These are phyloP conservation scores for Botrytis fabae DNA, from an alignment of 2,329 filamentous ascomycete species.

Conservation along the genomic window DNA sequence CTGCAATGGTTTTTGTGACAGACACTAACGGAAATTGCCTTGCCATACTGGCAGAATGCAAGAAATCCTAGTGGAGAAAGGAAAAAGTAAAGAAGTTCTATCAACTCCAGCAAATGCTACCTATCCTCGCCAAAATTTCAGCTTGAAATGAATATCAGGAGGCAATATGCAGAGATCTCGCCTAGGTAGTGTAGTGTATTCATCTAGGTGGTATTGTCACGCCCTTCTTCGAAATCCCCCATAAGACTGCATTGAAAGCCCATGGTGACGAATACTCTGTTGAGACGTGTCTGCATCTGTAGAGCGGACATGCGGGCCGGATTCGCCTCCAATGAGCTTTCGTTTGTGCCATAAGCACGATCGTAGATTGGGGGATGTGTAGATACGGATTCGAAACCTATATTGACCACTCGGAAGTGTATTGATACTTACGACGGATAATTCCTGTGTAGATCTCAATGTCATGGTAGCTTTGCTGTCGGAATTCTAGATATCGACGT, in stretches of 20 bases:
- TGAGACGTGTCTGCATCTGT: conserved; percentile 14
- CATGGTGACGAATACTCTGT: conserved; percentile 6
- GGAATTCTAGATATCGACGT: background rate
- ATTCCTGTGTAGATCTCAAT: background rate
- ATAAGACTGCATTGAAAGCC: background rate
- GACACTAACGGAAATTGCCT: background rate
- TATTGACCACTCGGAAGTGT: conserved; percentile 12
- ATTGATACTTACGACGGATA: background rate
- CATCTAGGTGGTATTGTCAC: conserved; percentile 12
- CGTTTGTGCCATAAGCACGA: conserved; percentile 11
- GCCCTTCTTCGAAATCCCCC: background rate
- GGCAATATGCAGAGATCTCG: conserved; percentile 11
- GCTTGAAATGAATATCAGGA: conserved; percentile 8
- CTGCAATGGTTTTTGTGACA: background rate
- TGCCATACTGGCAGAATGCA: conserved; percentile 4
- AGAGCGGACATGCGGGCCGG: conserved; percentile 27
- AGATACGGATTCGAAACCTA: conserved; percentile 16
- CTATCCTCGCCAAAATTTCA: background rate
- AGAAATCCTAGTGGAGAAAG: background rate
- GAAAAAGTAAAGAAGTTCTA: background rate
- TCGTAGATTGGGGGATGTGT: background rate
- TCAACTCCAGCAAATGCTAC: background rate
- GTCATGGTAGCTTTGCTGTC: background rate
- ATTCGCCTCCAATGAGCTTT: conserved; percentile 23
- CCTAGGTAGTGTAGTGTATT: conserved; percentile 10